Percentiles rank a stretch among this genome's conserved stretches.
Conservation (phyloP, 495 filamentous ascomycete genomes). For the Trichocladium antarcticum region DNA sequence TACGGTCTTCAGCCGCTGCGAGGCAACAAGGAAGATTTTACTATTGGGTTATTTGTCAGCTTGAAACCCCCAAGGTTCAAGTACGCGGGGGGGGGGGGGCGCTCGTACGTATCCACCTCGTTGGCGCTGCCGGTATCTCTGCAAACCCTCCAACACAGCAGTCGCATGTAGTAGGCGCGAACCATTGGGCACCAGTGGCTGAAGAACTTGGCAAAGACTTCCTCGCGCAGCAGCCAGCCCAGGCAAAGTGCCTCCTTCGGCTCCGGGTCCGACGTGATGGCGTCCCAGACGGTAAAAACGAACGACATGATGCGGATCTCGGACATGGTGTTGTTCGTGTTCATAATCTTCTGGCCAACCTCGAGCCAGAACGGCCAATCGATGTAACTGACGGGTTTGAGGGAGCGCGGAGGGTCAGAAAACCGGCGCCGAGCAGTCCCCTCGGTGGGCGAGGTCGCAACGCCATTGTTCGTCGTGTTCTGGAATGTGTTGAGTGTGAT, state of each 20-base stretch:
- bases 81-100: background rate
- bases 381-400: conserved; percentile 26
- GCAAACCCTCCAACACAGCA: conserved; percentile 86
- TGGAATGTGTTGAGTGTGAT: conserved; percentile 29
- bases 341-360: conserved; percentile 70
- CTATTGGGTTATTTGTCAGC: conserved; percentile 24
- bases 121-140: conserved; percentile 60
- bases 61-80: background rate
- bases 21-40: conserved; percentile 60
- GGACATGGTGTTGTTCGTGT: conserved; percentile 87
- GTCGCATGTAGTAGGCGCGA: conserved; percentile 84
- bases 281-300: conserved; percentile 71
- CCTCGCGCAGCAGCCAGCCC: conserved; percentile 68
- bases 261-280: conserved; percentile 51
- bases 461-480: conserved; percentile 38
- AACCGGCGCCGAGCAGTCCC: conserved; percentile 2
- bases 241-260: conserved; percentile 65
- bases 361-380: conserved; percentile 89
- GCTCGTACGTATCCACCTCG: conserved; percentile 56
- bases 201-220: conserved; percentile 75
- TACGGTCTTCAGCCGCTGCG: conserved; percentile 54
- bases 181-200: conserved; percentile 99
- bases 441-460: conserved; percentile 17
- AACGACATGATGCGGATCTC: conserved; percentile 84
- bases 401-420: conserved; percentile 5